Evolutionary conservation across 306 rosid genomes (phyloP).

Genomic region (Rosa lucieae): DNA sequence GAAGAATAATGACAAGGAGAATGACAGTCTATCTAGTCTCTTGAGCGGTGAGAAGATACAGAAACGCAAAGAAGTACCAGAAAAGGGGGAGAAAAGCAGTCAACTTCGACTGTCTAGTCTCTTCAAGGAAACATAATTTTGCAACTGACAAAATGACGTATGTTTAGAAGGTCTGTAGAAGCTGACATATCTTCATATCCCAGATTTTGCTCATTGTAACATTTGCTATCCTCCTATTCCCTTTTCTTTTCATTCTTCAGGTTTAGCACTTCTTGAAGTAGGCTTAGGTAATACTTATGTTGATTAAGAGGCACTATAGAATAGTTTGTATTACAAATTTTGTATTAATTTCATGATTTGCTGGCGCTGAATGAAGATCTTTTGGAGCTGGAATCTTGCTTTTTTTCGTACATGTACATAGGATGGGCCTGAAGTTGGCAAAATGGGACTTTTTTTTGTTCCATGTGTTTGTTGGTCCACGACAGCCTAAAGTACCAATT

Average conservation of each 20-base stretch:
- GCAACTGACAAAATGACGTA: conserved; percentile 1
- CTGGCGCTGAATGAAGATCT: neutral
- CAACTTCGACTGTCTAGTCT: conserved; percentile 43
- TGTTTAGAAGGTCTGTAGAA: neutral
- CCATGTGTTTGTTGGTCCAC: neutral
- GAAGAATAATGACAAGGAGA: conserved; percentile 18
- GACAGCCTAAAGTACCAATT: neutral
- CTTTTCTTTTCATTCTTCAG: neutral
- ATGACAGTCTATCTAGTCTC: conserved; percentile 29
- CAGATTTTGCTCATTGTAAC: conserved; percentile 2
- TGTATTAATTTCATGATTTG: neutral
- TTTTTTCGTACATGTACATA: neutral
- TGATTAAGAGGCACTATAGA: neutral
- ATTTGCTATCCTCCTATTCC: neutral
- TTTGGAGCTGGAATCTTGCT: neutral
- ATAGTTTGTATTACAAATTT: neutral
- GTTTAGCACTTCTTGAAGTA: neutral
- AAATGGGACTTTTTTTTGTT: neutral
- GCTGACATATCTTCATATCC: neutral
- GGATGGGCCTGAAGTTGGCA: neutral
- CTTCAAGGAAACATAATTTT: conserved; percentile 33
- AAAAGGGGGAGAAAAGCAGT: conserved; percentile 16
- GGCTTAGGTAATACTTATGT: neutral
- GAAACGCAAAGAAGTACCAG: conserved; percentile 6
- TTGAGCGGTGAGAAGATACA: conserved; percentile 31